Evolutionary conservation across 2,329 filamentous ascomycete species (phyloP).

Genomic region (Zymoseptoria tritici): DNA sequence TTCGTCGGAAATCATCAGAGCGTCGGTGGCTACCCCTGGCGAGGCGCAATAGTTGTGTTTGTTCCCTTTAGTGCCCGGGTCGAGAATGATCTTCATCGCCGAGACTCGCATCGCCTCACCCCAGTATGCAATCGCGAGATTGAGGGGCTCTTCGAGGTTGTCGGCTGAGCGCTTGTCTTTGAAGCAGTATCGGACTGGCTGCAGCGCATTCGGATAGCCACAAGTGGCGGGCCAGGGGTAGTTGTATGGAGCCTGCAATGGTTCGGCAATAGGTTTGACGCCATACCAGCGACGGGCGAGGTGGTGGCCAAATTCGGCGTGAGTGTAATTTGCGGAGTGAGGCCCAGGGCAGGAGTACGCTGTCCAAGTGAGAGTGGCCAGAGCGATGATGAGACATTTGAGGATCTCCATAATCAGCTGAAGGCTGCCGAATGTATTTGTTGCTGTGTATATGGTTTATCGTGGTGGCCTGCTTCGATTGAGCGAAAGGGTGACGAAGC

Average conservation of each 20-base stretch:
- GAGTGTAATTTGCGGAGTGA: not conserved
- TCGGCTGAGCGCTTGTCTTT: conserved; percentile 10
- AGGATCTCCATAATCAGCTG: too few relatives aligned
- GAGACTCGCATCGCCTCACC: conserved; percentile 11
- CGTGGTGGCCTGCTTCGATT: too few relatives aligned
- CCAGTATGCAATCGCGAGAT: conserved; percentile 14
- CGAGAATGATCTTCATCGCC: conserved; percentile 9
- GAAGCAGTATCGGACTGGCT: conserved; percentile 19
- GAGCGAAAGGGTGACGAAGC: too few relatives aligned
- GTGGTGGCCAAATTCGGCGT: not conserved
- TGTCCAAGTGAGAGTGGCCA: too few relatives aligned
- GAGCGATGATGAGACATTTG: too few relatives aligned
- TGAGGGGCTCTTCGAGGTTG: conserved; percentile 13
- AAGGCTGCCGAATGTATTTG: too few relatives aligned
- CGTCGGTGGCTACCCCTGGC: conserved; percentile 3
- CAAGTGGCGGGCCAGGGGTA: conserved; percentile 17
- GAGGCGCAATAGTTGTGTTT: conserved; percentile 4
- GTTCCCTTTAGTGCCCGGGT: conserved; percentile 2
- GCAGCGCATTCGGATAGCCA: not conserved
- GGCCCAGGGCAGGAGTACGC: too few relatives aligned
- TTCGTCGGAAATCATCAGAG: conserved; percentile 15
- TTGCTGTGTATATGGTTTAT: too few relatives aligned
- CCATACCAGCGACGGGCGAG: conserved; percentile 12
- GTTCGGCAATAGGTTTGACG: too few relatives aligned
- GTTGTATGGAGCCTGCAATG: too few relatives aligned